Conservation (phyloP, 495 filamentous ascomycete species). For the Neurospora sp. region DNA sequence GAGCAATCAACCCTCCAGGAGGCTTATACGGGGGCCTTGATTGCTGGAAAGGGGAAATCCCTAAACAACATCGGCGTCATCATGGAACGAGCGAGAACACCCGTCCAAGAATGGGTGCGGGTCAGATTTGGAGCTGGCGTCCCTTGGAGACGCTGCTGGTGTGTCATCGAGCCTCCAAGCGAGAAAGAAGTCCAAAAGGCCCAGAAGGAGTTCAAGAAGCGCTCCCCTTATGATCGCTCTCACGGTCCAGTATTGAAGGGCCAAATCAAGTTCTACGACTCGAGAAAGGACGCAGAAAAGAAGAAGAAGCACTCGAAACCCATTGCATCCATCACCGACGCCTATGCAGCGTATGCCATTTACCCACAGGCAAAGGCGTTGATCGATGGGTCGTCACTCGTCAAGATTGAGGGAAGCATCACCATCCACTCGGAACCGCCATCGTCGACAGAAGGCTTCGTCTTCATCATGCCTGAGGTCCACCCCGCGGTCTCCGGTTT, state of each 20-base stretch:
- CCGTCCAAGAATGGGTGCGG: conserved; percentile 85
- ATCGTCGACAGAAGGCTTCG: conserved; percentile 75
- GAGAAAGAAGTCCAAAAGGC: conserved; percentile 82
- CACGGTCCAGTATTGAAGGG: conserved; percentile 59
- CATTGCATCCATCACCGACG: conserved; percentile 83
- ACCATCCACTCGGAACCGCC: conserved; percentile 69
- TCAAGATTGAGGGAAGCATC: conserved; percentile 89
- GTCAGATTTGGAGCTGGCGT: conserved; percentile 95
- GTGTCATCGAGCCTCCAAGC: conserved; percentile 81
- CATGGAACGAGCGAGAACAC: conserved; percentile 65
- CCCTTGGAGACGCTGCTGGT: conserved; percentile 94
- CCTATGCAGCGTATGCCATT: conserved; percentile 86
- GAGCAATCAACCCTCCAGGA: conserved; percentile 90
- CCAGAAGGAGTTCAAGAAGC: conserved; percentile 76
- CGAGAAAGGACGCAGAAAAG: conserved; percentile 57
- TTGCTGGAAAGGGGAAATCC: conserved; percentile 83
- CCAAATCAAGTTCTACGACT: conserved; percentile 89
- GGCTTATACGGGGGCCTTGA: conserved; percentile 89
- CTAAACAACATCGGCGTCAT: conserved; percentile 82
- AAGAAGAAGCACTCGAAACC: conserved; percentile 76
- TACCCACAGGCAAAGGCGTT: conserved; percentile 89
- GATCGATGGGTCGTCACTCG: conserved; percentile 85
- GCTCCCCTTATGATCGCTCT: conserved; percentile 67
- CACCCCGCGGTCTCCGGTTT: conserved; percentile 87
- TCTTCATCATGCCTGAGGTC: conserved; percentile 95